A percentile compares a stretch with the other conserved stretches of the same genome.
phyloP scores from a whole-genome alignment of 2,329 filamentous ascomycete genomes.

The Leptographium wingfieldii region DNA sequence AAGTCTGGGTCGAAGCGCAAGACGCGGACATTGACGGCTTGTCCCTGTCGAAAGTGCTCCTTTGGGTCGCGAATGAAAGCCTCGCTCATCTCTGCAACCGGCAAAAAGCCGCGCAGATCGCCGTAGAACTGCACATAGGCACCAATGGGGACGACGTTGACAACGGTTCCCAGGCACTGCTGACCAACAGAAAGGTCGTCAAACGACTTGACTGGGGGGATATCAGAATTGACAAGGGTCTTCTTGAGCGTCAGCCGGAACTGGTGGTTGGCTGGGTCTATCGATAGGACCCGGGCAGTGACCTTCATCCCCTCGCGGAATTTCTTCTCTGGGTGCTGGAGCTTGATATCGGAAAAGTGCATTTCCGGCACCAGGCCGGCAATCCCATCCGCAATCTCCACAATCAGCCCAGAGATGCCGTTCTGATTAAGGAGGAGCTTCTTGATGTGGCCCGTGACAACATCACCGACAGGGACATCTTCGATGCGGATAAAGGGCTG shows the following conservation, averaged over 20 bases:
- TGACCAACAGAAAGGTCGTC: conserved; percentile 60
- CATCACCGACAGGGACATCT: conserved; percentile 69
- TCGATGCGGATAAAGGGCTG: conserved; percentile 87
- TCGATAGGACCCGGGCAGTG: conserved; percentile 74
- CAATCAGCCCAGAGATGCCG: conserved; percentile 70
- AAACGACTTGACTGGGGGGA: conserved; percentile 65
- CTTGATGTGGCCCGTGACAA: conserved; percentile 74
- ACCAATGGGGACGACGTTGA: conserved; percentile 65
- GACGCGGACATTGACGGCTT: conserved; percentile 86
- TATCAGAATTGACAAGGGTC: conserved; percentile 80
- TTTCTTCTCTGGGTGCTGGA: conserved; percentile 93
- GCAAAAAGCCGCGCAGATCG: conserved; percentile 69
- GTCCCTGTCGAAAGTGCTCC: conserved; percentile 79
- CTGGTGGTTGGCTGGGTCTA: conserved; percentile 60
- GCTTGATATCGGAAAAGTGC: conserved; percentile 75
- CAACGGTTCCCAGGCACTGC: conserved; percentile 74
- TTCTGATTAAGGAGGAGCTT: conserved; percentile 66
- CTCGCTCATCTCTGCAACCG: conserved; percentile 95
- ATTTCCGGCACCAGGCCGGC: conserved; percentile 77
- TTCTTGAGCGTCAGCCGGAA: conserved; percentile 90
- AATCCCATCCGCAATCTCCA: conserved; percentile 77
- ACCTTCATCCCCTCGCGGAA: conserved; percentile 79
- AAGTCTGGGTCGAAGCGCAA: conserved; percentile 62
- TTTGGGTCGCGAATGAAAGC: conserved; percentile 82
- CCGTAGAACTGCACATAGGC: conserved; percentile 92